A percentile compares a stretch with the other conserved stretches of the same genome.
Conservation (phyloP, 768 basidiomycete genomes). For the Termitomyces titanicus region DNA sequence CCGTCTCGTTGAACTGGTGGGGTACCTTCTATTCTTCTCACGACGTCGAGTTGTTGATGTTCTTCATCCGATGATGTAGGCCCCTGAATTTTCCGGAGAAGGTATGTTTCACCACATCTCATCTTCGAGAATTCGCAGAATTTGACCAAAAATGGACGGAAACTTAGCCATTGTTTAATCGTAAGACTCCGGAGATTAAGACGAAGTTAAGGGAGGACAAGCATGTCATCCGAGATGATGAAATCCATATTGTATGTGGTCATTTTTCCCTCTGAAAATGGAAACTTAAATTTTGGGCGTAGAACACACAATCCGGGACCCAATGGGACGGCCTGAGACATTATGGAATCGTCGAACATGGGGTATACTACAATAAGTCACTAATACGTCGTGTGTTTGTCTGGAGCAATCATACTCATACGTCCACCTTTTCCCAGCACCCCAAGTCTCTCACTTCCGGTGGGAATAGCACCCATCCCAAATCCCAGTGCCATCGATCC, state of each 20-base stretch:
- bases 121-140: neutral
- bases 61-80: constrained; percentile 30
- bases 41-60: neutral
- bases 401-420: neutral
- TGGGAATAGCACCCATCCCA: constrained; percentile 42
- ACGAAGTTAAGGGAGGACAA: constrained; percentile 27
- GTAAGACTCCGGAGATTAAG: constrained; percentile 49
- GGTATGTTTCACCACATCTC: constrained; percentile 25
- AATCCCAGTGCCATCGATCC: constrained; percentile 48
- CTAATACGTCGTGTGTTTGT: neutral
- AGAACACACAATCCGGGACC: constrained; percentile 71
- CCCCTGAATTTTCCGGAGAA: constrained; percentile 65
- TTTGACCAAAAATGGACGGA: neutral
- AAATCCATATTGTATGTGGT: constrained; percentile 47
- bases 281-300: neutral
- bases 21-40: constrained; percentile 13
- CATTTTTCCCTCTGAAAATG: neutral
- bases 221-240: constrained; percentile 41
- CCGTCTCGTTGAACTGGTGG: constrained; percentile 61
- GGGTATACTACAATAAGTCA: constrained; percentile 63
- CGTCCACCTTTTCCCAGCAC: constrained; percentile 28
- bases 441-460: constrained; percentile 36
- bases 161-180: constrained; percentile 50
- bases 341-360: constrained; percentile 48
- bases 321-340: constrained; percentile 71